Conservation (phyloP, 495 filamentous ascomycete genomes). For the Amniculicola lignicola region DNA sequence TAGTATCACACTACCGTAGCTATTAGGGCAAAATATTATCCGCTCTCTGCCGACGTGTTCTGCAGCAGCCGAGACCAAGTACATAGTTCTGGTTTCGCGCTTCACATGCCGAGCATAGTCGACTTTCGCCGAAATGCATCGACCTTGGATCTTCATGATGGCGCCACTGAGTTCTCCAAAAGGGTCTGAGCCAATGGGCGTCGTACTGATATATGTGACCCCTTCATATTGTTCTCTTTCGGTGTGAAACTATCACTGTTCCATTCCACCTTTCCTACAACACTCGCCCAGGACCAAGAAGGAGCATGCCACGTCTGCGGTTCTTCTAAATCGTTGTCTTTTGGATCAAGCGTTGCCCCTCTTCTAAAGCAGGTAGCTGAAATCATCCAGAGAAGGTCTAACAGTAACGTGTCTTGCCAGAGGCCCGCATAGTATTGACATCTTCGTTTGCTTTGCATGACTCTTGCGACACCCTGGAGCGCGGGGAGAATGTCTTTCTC, state of each 20-base stretch:
- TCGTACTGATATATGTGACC: neutral
- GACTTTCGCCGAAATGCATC: too few species aligned
- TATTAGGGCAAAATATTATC: too few species aligned
- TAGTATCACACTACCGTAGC: too few species aligned
- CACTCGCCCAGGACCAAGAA: slow-evolving; percentile 45
- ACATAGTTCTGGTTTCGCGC: too few species aligned
- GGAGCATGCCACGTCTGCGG: slow-evolving; percentile 32
- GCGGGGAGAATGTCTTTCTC: slow-evolving; percentile 41
- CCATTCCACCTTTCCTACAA: slow-evolving; percentile 7
- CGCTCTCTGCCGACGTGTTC: too few species aligned
- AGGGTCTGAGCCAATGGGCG: neutral
- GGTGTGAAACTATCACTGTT: neutral
- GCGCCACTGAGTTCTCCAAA: neutral
- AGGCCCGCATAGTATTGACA: slow-evolving; percentile 20
- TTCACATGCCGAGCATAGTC: too few species aligned
- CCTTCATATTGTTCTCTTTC: too few species aligned
- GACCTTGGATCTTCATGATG: too few species aligned
- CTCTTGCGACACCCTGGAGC: slow-evolving; percentile 37
- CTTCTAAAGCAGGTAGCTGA: too few species aligned
- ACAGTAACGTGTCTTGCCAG: slow-evolving; percentile 17
- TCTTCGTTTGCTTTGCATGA: neutral
- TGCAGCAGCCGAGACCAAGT: too few species aligned
- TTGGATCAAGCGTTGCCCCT: too few species aligned
- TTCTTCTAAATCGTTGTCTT: neutral
- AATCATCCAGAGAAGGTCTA: slow-evolving; percentile 10